Evolutionary conservation across 2,329 filamentous ascomycete genomes (phyloP).

Genomic region (Paraphaeosphaeria minitans): DNA sequence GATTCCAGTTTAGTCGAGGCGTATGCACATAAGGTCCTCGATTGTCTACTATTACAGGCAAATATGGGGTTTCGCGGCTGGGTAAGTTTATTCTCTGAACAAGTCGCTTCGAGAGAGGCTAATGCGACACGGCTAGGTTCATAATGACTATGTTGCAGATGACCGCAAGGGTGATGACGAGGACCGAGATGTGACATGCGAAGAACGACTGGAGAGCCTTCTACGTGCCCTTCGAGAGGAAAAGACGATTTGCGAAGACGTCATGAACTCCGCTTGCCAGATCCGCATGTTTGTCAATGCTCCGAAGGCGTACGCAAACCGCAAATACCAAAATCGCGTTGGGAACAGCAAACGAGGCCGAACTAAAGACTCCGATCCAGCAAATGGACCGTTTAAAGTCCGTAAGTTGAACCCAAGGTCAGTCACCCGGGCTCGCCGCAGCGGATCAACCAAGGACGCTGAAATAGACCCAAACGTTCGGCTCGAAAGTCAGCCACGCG

Average conservation of each 20-base stretch:
- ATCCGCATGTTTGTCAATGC: constrained; percentile 47
- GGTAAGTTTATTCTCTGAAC: constrained; percentile 7
- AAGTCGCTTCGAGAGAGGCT: not conserved
- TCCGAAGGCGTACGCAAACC: constrained; percentile 39
- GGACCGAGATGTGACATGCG: constrained; percentile 38
- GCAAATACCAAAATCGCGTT: constrained; percentile 40
- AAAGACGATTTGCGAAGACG: constrained; percentile 46
- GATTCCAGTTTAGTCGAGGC: constrained; percentile 37
- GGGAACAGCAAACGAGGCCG: constrained; percentile 43
- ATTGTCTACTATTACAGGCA: constrained; percentile 37
- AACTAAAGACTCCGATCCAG: constrained; percentile 16
- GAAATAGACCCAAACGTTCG: not conserved
- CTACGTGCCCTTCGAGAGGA: constrained; percentile 39
- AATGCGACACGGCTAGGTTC: constrained; percentile 9
- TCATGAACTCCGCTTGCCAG: constrained; percentile 43
- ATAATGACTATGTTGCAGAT: constrained; percentile 43
- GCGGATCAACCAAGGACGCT: not conserved
- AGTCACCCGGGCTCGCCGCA: constrained; percentile 12
- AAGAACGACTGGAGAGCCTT: constrained; percentile 36
- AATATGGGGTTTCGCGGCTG: constrained; percentile 41
- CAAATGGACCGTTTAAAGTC: constrained; percentile 15
- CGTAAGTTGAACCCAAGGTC: constrained; percentile 10
- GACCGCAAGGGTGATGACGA: constrained; percentile 43
- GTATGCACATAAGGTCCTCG: constrained; percentile 41
- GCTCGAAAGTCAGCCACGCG: constrained; percentile 12